Conservation (phyloP, 2,329 filamentous ascomycete genomes). For the Cytospora schulzeri region DNA sequence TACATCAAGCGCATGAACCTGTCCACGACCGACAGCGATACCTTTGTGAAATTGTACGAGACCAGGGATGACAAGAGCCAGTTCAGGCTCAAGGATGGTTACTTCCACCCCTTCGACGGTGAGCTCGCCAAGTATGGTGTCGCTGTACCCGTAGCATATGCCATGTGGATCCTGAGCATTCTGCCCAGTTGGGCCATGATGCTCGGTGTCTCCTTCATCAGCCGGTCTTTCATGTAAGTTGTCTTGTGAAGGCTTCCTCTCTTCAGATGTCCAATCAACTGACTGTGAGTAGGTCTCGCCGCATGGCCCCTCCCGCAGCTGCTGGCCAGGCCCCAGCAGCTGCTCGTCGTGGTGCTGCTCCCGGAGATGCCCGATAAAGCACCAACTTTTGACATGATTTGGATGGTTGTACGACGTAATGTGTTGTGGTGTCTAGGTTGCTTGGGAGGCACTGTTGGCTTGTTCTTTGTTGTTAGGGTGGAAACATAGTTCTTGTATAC, state of each 20-base stretch:
- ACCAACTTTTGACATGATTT: background rate
- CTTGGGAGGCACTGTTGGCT: conserved; percentile 10
- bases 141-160: conserved; percentile 65
- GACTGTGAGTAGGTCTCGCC: conserved; percentile 30
- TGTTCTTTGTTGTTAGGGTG: conserved; percentile 16
- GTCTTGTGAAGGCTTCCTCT: background rate
- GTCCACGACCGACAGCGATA: conserved; percentile 66
- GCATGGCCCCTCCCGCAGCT: conserved; percentile 13
- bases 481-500: conserved; percentile 8
- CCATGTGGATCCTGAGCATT: conserved; percentile 66
- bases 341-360: conserved; percentile 32
- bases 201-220: conserved; percentile 73
- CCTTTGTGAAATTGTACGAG: conserved; percentile 61
- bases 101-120: conserved; percentile 78
- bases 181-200: conserved; percentile 78
- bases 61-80: conserved; percentile 49
- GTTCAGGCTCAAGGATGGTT: conserved; percentile 57
- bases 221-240: conserved; percentile 75
- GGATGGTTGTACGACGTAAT: conserved; percentile 16
- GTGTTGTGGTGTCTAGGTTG: conserved; percentile 14
- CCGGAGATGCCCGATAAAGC: conserved; percentile 34
- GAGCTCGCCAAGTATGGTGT: conserved; percentile 63
- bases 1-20: conserved; percentile 69
- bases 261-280: conserved; percentile 29
- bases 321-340: conserved; percentile 28